phyloP scores from a whole-genome alignment of 2,329 filamentous ascomycete species.

The Neoarthrinium moseri region DNA sequence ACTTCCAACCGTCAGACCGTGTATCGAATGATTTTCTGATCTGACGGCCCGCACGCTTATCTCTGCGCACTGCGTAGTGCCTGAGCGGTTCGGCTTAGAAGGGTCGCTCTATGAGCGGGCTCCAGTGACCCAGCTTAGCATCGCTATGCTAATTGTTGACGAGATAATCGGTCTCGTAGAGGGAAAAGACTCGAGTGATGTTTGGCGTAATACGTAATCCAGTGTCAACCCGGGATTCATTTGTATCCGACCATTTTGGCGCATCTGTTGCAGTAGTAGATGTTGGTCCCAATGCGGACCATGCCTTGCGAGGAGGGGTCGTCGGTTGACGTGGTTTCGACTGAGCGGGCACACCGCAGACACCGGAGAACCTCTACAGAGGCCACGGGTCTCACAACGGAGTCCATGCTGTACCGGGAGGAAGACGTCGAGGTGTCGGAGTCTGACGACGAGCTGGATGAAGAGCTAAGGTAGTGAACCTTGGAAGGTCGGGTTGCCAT shows the following conservation, averaged over 20 bases:
- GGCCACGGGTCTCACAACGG: constrained; percentile 39
- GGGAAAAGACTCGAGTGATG: no score
- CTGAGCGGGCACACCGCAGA: constrained; percentile 59
- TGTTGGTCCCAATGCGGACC: constrained; percentile 63
- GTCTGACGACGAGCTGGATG: constrained; percentile 32
- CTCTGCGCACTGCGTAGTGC: no score
- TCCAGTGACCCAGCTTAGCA: no score
- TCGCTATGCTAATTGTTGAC: no score
- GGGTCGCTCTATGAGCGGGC: no score
- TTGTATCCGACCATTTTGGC: constrained; percentile 64
- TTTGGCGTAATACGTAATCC: no score
- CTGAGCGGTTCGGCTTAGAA: no score
- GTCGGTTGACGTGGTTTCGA: constrained; percentile 61
- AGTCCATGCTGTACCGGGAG: constrained; percentile 47
- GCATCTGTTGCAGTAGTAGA: constrained; percentile 66
- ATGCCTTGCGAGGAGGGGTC: constrained; percentile 58
- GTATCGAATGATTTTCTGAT: no score
- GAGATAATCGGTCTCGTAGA: no score
- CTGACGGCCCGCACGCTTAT: no score
- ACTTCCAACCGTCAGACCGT: no score
- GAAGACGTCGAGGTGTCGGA: constrained; percentile 39
- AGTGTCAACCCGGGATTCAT: no score
- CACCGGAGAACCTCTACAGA: constrained; percentile 62
- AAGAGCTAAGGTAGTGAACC: constrained; percentile 35
- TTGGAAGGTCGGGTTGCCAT: constrained; percentile 33